These are phyloP conservation scores for Tardiomyces blankii DNA, from an alignment of 1,139 yeast species.

Conservation along the genomic window DNA sequence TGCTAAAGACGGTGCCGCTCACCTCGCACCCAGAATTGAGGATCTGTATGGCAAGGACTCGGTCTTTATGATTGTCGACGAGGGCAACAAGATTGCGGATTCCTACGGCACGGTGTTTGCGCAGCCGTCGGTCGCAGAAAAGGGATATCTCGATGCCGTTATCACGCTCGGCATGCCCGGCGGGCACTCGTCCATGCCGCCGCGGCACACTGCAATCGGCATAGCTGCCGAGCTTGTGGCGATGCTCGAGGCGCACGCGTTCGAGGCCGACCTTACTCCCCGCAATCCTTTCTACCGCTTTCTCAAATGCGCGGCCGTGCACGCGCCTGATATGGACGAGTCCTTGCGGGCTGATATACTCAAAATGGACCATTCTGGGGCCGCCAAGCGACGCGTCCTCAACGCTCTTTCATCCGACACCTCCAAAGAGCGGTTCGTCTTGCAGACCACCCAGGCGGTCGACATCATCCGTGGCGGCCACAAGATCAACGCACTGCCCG, in stretches of 20 bases:
- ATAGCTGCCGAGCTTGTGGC: slow-evolving; percentile 44
- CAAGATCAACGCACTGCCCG: slow-evolving; percentile 68
- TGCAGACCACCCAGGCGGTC: slow-evolving; percentile 57
- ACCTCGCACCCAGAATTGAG: slow-evolving; percentile 33
- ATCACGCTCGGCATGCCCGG: slow-evolving; percentile 50
- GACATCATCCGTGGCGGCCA: slow-evolving; percentile 59
- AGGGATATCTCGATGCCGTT: slow-evolving; percentile 47
- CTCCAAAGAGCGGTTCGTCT: slow-evolving; percentile 24
- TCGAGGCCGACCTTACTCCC: slow-evolving; percentile 32
- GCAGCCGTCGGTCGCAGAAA: slow-evolving; percentile 54
- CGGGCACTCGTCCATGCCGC: slow-evolving; percentile 67
- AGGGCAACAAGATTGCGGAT: slow-evolving; percentile 31
- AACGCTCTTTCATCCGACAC: slow-evolving; percentile 6
- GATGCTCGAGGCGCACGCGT: slow-evolving; percentile 41
- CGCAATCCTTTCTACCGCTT: slow-evolving; percentile 40
- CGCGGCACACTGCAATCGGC: slow-evolving; percentile 64
- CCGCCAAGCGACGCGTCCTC: slow-evolving; percentile 14
- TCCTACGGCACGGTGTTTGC: slow-evolving; percentile 41
- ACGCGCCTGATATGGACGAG: slow-evolving; percentile 8
- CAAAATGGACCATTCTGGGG: slow-evolving; percentile 12
- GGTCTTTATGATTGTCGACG: slow-evolving; percentile 40
- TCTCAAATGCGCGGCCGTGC: slow-evolving; percentile 29
- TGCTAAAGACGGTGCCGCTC: slow-evolving; percentile 48
- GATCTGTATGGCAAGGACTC: slow-evolving; percentile 47
- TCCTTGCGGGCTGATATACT: slow-evolving; percentile 12